Base-by-base conservation (phyloP, 352 stramenopile genomes). In the Globisporangium lucens region DNA sequence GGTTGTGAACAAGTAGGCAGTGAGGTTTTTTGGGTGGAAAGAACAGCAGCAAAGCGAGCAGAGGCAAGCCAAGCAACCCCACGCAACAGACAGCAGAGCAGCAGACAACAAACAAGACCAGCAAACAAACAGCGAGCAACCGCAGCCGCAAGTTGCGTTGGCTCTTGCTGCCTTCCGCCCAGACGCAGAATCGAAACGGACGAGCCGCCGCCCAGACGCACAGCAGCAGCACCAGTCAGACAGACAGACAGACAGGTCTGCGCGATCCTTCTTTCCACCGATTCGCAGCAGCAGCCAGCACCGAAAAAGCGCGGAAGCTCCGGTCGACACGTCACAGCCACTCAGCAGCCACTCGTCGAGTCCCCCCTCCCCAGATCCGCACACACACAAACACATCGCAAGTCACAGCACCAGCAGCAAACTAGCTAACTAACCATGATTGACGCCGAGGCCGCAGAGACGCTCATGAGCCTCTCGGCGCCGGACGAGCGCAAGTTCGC, bases 401-500 rank as follows among this genome's bases (percentile, higher is more conserved):
- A n/a, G 43, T 51, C n/a, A 20, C 27, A 15, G 35, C 24, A 35
- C 27, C 27, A 53, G 10, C 22, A 63, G 13, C 33, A 63, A 20
- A 43, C 38, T 15, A 53, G 8, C 58, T 8, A 35, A 51, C 47
- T 51, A 12, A 46, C 2, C 15, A 91, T 91, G 81, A 80, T 91
- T 55, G 85, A 93, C 63, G 83, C 70, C 33, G 85, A 93, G 76
- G 80, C 86, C 41, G 85, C 85, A 51, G 80, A 91, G 72, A 91
- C 81, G 60, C 83, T 93, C 68, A 91, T 93, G 80, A 91, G 85
- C 63, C 76, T 93, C 17, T 93, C 85, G 52, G 85, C 85, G 47
- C 85, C 83, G 0, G 83, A 93, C 71, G 83, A 91, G 70, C 79
- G 80, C 75, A 78, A 87, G 61, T 84, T 83, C 61, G 66, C 63